phyloP scores from a whole-genome alignment of 2,329 filamentous ascomycete genomes.

The Aureobasidium sp. region DNA sequence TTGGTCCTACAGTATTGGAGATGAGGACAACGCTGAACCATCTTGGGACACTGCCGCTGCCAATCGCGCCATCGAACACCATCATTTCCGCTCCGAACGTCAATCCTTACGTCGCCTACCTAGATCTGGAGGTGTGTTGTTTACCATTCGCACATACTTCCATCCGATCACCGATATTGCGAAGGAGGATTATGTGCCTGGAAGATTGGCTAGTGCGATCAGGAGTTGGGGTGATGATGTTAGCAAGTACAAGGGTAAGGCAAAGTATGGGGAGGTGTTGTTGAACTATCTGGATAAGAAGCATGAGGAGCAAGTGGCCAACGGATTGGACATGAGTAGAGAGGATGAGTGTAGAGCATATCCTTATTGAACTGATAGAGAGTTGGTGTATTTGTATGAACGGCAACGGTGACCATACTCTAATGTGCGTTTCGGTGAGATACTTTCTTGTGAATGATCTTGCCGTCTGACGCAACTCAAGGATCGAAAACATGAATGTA shows the following conservation, averaged over 20 bases:
- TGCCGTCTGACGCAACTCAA: background rate
- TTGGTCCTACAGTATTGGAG: conserved; percentile 69
- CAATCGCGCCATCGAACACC: conserved; percentile 61
- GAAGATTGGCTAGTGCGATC: conserved; percentile 66
- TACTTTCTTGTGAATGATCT: background rate
- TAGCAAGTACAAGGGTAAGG: conserved; percentile 66
- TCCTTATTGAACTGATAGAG: conserved; percentile 41
- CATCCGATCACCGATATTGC: conserved; percentile 60
- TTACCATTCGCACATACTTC: conserved; percentile 77
- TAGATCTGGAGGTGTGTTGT: conserved; percentile 46
- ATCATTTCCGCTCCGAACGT: conserved; percentile 69
- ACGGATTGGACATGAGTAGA: conserved; percentile 53
- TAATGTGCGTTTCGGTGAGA: background rate
- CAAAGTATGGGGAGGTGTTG: conserved; percentile 64
- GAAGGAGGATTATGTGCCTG: conserved; percentile 67
- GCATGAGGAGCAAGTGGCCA: conserved; percentile 64
- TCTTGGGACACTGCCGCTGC: conserved; percentile 73
- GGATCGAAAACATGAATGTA: background rate
- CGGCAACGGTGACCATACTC: background rate
- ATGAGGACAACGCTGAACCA: conserved; percentile 54
- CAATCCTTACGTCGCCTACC: conserved; percentile 52
- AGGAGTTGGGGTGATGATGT: conserved; percentile 78
- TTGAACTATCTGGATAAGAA: conserved; percentile 68
- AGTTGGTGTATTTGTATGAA: background rate
- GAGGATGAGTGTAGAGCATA: conserved; percentile 55